A percentile compares a stretch with the other conserved stretches of the same genome.
Conservation (phyloP, 108 stramenopile species). For the Craspedostauros australis region DNA sequence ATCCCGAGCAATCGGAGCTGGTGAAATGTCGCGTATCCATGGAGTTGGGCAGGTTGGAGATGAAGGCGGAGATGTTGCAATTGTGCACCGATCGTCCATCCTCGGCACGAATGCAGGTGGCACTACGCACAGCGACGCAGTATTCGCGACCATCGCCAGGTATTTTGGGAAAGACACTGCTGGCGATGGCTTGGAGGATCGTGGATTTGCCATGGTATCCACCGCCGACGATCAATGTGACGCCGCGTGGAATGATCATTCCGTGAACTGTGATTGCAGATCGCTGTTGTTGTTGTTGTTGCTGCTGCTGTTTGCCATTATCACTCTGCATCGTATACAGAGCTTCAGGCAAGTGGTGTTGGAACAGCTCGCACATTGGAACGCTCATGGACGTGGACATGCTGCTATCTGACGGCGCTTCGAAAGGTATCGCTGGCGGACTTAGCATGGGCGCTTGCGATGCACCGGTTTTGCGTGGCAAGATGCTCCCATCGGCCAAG, state of each 20-base stretch:
- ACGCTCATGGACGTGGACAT: slow-evolving; percentile 25
- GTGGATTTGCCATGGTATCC: slow-evolving; percentile 98
- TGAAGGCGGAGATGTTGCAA: slow-evolving; percentile 87
- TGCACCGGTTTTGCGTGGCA: slow-evolving; percentile 79
- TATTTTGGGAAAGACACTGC: slow-evolving; percentile 88
- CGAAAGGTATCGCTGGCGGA: slow-evolving; percentile 70
- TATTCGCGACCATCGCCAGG: slow-evolving; percentile 88
- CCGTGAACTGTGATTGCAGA: slow-evolving; percentile 55
- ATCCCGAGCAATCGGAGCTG: slow-evolving; percentile 85
- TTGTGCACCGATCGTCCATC: slow-evolving; percentile 89
- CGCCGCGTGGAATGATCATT: slow-evolving; percentile 75
- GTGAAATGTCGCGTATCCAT: slow-evolving; percentile 65
- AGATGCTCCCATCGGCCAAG: slow-evolving; percentile 67
- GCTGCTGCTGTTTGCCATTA: no score
- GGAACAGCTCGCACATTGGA: slow-evolving; percentile 41
- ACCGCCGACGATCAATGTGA: slow-evolving; percentile 92
- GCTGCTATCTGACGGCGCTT: slow-evolving; percentile 40
- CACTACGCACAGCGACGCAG: slow-evolving; percentile 68
- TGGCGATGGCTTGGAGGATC: slow-evolving; percentile 62
- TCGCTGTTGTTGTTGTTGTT: no score
- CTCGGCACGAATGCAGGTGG: slow-evolving; percentile 87
- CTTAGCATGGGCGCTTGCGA: slow-evolving; percentile 64
- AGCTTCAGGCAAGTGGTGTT: no score
- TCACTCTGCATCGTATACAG: slow-evolving; percentile 14
- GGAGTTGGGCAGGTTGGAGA: slow-evolving; percentile 76